phyloP scores from a whole-genome alignment of 2,329 filamentous ascomycete species.

The Microcyclosporella mali region DNA sequence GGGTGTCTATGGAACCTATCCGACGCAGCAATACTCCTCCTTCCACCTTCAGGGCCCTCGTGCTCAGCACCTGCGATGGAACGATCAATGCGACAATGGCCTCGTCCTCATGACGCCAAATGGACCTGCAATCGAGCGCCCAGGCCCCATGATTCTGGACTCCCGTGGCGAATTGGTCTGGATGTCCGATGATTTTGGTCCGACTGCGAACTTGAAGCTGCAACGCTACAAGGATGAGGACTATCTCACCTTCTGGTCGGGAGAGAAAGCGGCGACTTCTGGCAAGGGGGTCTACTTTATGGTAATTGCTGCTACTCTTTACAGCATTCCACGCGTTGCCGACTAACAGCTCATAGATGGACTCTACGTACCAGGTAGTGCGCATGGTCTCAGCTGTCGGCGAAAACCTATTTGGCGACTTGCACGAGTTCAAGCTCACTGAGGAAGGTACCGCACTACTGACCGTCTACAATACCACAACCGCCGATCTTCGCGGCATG shows the following conservation, averaged over 20 bases:
- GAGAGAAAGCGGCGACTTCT: constrained; percentile 30
- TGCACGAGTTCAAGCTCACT: constrained; percentile 43
- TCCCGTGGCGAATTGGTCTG: constrained; percentile 31
- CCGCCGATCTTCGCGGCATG: constrained; percentile 24
- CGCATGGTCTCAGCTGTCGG: constrained; percentile 27
- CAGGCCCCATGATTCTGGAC: constrained; percentile 34
- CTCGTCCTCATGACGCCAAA: constrained; percentile 27
- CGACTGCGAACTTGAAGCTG: constrained; percentile 29
- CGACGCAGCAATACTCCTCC: constrained; percentile 22
- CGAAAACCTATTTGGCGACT: constrained; percentile 30
- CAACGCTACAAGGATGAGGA: constrained; percentile 32
- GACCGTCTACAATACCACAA: constrained; percentile 37
- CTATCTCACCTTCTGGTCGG: constrained; percentile 37
- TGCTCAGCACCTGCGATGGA: constrained; percentile 24
- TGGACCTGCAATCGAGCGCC: constrained; percentile 25
- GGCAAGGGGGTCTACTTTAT: constrained; percentile 33
- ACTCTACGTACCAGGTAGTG: constrained; percentile 23
- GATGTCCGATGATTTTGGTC: constrained; percentile 28
- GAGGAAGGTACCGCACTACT: constrained; percentile 38
- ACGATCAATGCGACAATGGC: constrained; percentile 27
- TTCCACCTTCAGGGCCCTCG: constrained; percentile 25
- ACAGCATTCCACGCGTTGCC: neutral
- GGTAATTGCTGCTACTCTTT: constrained; percentile 12
- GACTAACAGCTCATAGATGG: constrained; percentile 9
- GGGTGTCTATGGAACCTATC: constrained; percentile 30